Percentiles rank a stretch among this genome's conserved stretches.
Evolutionary conservation across 495 filamentous ascomycete genomes (phyloP).

Genomic region (Aspergillus affinis): DNA sequence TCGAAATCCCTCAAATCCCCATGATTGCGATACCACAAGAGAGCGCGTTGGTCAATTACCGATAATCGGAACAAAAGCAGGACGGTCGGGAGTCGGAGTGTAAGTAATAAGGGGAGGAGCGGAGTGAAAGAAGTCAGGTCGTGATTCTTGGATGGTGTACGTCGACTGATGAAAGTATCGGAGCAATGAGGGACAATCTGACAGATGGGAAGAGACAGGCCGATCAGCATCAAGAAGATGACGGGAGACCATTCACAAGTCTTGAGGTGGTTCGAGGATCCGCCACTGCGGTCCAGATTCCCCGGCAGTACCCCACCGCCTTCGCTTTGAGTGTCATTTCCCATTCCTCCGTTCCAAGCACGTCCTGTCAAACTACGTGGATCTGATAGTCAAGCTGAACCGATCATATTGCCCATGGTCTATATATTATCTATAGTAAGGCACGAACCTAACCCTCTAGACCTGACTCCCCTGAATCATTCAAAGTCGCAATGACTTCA

Average conservation of each 20-base stretch:
- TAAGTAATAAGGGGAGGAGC: neutral
- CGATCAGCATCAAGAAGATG: neutral
- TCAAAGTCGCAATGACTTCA: slow-evolving; percentile 1
- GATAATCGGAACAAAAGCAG: neutral
- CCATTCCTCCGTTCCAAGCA: neutral
- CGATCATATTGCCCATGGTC: too few species aligned
- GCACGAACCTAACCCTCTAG: neutral
- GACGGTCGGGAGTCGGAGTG: neutral
- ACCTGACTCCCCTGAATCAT: neutral
- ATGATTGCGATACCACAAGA: slow-evolving; percentile 9
- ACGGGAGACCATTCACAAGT: neutral
- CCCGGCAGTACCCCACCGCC: neutral
- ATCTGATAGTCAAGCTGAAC: too few species aligned
- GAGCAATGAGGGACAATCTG: neutral
- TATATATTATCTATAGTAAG: neutral
- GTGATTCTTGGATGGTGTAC: neutral
- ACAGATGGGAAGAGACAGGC: neutral
- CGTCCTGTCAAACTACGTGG: neutral
- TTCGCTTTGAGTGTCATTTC: neutral
- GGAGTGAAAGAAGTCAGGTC: neutral
- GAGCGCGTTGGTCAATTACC: neutral
- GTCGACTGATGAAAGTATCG: neutral
- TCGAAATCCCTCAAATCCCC: slow-evolving; percentile 11
- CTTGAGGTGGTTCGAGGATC: neutral
- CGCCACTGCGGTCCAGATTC: neutral